Evolutionary conservation across 2,329 filamentous ascomycete species (phyloP).

Genomic region (Didymella segeticola): DNA sequence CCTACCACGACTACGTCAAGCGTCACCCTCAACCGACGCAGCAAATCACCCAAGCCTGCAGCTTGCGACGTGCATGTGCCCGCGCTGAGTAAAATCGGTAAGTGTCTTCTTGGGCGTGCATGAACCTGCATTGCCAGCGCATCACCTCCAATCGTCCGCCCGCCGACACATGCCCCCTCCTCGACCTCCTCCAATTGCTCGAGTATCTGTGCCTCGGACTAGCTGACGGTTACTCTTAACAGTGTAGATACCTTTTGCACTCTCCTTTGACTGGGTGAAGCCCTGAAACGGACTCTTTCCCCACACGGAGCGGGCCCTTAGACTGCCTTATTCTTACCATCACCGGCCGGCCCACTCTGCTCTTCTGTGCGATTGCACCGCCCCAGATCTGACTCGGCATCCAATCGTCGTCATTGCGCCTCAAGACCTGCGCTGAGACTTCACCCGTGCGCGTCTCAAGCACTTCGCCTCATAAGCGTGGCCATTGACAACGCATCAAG

Average conservation of each 20-base stretch:
- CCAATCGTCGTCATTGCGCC: slow-evolving; percentile 40
- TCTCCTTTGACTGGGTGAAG: slow-evolving; percentile 43
- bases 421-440: slow-evolving; percentile 40
- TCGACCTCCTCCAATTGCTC: slow-evolving; percentile 49
- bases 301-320: slow-evolving; percentile 48
- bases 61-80: slow-evolving; percentile 45
- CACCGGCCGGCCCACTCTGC: slow-evolving; percentile 21
- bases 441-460: slow-evolving; percentile 39
- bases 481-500: slow-evolving; percentile 54
- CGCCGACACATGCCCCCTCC: slow-evolving; percentile 48
- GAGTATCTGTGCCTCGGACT: slow-evolving; percentile 38
- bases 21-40: slow-evolving; percentile 35
- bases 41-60: slow-evolving; percentile 32
- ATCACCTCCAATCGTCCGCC: slow-evolving; percentile 52
- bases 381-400: slow-evolving; percentile 36
- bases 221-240: slow-evolving; percentile 45
- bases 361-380: slow-evolving; percentile 39
- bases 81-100: slow-evolving; percentile 47
- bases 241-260: slow-evolving; percentile 40
- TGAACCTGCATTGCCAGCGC: slow-evolving; percentile 53
- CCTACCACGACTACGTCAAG: slow-evolving; percentile 14
- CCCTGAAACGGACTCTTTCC: slow-evolving; percentile 41
- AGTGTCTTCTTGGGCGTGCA: slow-evolving; percentile 46
- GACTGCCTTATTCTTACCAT: slow-evolving; percentile 32
- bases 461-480: slow-evolving; percentile 48